Percentiles rank a stretch among this genome's conserved stretches.
Evolutionary conservation across 2,329 filamentous ascomycete genomes (phyloP).

Genomic region (Colletotrichum sp.): DNA sequence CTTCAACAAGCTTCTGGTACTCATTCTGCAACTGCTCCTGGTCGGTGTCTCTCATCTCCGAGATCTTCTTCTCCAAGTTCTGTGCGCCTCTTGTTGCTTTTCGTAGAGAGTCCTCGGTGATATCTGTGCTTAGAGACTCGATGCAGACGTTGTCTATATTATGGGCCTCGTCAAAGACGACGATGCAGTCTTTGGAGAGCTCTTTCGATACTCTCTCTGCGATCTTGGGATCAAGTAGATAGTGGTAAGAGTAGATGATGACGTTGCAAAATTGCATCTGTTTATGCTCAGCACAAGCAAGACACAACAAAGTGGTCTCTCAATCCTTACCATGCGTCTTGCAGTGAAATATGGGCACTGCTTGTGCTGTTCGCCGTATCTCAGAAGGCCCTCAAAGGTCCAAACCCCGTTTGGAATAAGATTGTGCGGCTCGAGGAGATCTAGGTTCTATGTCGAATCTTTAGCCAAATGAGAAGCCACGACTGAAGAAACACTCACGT

Average conservation of each 20-base stretch:
- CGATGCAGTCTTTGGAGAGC: conserved; percentile 96
- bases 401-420: conserved; percentile 94
- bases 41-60: conserved; percentile 94
- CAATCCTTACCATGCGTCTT: conserved; percentile 76
- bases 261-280: conserved; percentile 99
- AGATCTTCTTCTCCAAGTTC: conserved; percentile 89
- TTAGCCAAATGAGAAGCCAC: neutral
- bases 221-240: conserved; percentile 96
- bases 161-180: conserved; percentile 98
- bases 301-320: neutral
- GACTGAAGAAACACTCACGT: conserved; percentile 57
- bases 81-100: conserved; percentile 90
- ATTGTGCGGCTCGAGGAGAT: conserved; percentile 92
- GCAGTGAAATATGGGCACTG: conserved; percentile 98
- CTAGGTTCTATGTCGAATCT: conserved; percentile 71
- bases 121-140: conserved; percentile 93
- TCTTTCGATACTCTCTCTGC: conserved; percentile 94
- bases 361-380: conserved; percentile 92
- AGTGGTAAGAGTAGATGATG: conserved; percentile 99
- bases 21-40: conserved; percentile 93
- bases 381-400: conserved; percentile 87
- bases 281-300: neutral
- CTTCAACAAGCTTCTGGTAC: conserved; percentile 94
- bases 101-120: conserved; percentile 92
- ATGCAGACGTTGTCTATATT: conserved; percentile 99